Percentiles rank a stretch among this genome's conserved stretches.
phyloP scores from a whole-genome alignment of 768 basidiomycete genomes.

The Suillus sp. region DNA sequence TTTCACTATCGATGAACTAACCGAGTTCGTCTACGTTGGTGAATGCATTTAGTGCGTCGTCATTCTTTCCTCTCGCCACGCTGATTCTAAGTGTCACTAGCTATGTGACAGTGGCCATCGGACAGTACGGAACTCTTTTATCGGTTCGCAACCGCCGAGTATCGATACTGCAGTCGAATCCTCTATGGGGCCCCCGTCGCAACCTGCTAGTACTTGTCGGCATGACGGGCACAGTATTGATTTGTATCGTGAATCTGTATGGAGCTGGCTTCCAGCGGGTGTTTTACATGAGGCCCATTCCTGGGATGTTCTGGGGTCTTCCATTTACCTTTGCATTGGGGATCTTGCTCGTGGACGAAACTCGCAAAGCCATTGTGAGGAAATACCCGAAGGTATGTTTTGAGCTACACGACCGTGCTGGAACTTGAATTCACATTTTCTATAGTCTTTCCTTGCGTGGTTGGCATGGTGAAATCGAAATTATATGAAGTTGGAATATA shows the following conservation, averaged over 20 bases:
- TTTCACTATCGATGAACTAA: slow-evolving; percentile 31
- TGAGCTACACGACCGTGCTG: not conserved
- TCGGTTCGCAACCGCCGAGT: slow-evolving; percentile 33
- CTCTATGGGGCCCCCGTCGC: slow-evolving; percentile 41
- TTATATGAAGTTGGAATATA: not conserved
- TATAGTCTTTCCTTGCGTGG: slow-evolving; percentile 30
- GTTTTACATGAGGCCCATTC: slow-evolving; percentile 33
- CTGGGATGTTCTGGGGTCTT: slow-evolving; percentile 43
- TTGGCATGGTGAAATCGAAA: slow-evolving; percentile 25
- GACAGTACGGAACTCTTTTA: slow-evolving; percentile 28
- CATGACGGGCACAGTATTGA: slow-evolving; percentile 34
- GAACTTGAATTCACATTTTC: not conserved
- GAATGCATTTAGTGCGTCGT: slow-evolving; percentile 43
- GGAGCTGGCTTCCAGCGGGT: slow-evolving; percentile 31
- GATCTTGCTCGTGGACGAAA: slow-evolving; percentile 41
- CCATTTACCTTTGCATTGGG: slow-evolving; percentile 40
- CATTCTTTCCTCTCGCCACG: not conserved
- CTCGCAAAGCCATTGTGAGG: slow-evolving; percentile 39
- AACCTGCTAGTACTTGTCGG: slow-evolving; percentile 36
- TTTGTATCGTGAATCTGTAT: slow-evolving; percentile 39
- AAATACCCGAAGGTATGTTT: slow-evolving; percentile 35
- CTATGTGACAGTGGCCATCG: slow-evolving; percentile 39
- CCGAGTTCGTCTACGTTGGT: slow-evolving; percentile 40
- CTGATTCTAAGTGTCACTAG: slow-evolving; percentile 19
- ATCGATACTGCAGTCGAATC: slow-evolving; percentile 30